Base-by-base conservation (phyloP, 2,329 filamentous ascomycete species). In the Talaromyces sp. region DNA sequence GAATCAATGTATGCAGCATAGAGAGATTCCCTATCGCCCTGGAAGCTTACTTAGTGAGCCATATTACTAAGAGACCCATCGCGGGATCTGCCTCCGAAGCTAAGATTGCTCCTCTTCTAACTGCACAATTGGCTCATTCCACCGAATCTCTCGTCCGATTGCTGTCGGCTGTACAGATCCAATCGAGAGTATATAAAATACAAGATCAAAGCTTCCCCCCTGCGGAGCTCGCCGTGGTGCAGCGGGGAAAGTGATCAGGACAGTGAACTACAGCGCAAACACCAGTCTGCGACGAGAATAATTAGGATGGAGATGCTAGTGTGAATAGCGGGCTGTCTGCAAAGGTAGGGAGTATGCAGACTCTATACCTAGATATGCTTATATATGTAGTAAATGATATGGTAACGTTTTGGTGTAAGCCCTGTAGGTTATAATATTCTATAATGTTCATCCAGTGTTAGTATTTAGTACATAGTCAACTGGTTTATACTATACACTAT, bases 161-260 rank as follows among this genome's bases (percentile, higher is more conserved):
- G 10, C 36, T 17, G 9, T 58, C 56, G 54, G 58, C 6, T 57
- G 30, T 29, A 45, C 14, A 20, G 17, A 32, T 45, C 60, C 54
- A 61, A 51, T 59, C 14, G 39, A 48, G 13, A 30, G 24, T 13
- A 46, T 27, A 46, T 30, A 16, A 22, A 37, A 4, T 30, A 35
- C 1, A 11, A 16, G 6, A 6, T n/a, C 48, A 41, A 39, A 51
- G 32, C 33, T 11, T 52, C 47, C 37, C 42, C 45, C 40, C 19
- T 47, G 37, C 54, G 57, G 57, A 58, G 55, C 29, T 62, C 54
- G 39, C 59, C 59, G 55, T 45, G 30, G 14, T 24, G 42, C 41
- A 16, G 42, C 7, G 17, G 22, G 40, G 42, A 50, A 42, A 14
- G 48, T 30, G 16, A 33, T 47, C 9, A 49, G 36, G 48, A 58